Evolutionary conservation across 768 basidiomycete genomes (phyloP), one percentile per base, ranked within the genome.

Genomic region (Galerina sulciceps): DNA sequence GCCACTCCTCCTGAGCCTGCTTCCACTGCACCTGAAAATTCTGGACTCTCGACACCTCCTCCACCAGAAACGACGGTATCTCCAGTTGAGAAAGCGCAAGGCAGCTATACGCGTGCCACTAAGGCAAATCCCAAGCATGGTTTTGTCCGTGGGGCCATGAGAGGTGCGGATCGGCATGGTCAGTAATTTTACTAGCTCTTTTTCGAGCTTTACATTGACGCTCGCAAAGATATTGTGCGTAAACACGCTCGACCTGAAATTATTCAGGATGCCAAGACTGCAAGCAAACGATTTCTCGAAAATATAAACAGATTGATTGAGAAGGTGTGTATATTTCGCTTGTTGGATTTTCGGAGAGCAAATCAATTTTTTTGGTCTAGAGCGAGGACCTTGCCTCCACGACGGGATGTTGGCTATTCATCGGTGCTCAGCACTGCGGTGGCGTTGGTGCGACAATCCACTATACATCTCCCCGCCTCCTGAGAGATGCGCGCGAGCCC

Each of bases 391-490:
- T 62, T 2, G 42, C 60, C 5, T 15, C 41, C 0, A 22, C 37
- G 9, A 62, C 60, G 0, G 41, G 45, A 14, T 58, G 60, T n/a
- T 62, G 57, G 60, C 26, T 62, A 5, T 62, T 62, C n/a, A 9
- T 62, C 23, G 59, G 60, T 0, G 57, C 52, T 3, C 60, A 62
- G 41, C 60, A 62, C 38, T 36, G 45, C 15, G 20, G 34, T 8
- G 60, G 56, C 15, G 17, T 9, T 0, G 46, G 38, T 8, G 10
- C n/a, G 0, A 20, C 53, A 1, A 14, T 62, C 2, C 60, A 62
- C 18, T 62, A 58, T 20, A 57, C 60, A 1, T 62, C 52, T 1
- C 60, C 60, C 1, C 50, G 57, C 3, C 48, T 62, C 17, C 2
- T 38, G 5, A 38, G 38, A 20, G 57, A 62, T 6, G 53, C 50